phyloP scores from a whole-genome alignment of 345 rosid species.

The Salix viminalis region DNA sequence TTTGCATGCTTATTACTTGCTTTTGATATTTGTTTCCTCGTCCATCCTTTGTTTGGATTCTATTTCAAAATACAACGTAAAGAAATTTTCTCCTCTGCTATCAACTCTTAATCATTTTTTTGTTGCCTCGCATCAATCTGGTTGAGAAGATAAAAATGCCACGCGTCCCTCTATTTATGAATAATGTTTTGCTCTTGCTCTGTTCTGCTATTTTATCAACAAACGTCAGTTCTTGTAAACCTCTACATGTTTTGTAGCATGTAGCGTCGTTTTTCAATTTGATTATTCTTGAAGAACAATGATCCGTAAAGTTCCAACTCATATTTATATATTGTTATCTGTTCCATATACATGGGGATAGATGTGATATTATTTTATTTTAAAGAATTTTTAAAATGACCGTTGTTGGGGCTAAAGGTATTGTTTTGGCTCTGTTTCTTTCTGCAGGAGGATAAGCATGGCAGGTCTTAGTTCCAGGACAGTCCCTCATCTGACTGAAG shows the following conservation, averaged over 20 bases:
- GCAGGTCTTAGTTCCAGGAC: slow-evolving; percentile 42
- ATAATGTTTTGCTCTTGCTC: no score
- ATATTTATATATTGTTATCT: no score
- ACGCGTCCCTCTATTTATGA: not conserved
- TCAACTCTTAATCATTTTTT: not conserved
- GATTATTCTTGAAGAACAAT: no score
- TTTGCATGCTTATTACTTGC: not conserved
- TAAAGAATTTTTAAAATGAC: no score
- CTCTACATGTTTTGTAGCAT: no score
- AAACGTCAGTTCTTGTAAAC: no score
- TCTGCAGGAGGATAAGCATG: slow-evolving; percentile 51
- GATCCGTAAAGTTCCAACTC: no score
- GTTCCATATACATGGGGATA: no score
- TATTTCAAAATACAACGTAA: not conserved
- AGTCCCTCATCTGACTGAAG: slow-evolving; percentile 40
- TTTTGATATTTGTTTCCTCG: not conserved
- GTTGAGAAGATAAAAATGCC: not conserved
- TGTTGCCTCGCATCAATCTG: not conserved
- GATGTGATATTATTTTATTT: no score
- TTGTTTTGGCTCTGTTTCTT: not conserved
- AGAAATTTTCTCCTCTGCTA: not conserved
- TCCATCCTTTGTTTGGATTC: not conserved
- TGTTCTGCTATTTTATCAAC: no score
- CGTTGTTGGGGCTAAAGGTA: not conserved
- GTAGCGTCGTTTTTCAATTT: no score